phyloP scores from a whole-genome alignment of 805 yeast species.

The Yarrowia divulgata region DNA sequence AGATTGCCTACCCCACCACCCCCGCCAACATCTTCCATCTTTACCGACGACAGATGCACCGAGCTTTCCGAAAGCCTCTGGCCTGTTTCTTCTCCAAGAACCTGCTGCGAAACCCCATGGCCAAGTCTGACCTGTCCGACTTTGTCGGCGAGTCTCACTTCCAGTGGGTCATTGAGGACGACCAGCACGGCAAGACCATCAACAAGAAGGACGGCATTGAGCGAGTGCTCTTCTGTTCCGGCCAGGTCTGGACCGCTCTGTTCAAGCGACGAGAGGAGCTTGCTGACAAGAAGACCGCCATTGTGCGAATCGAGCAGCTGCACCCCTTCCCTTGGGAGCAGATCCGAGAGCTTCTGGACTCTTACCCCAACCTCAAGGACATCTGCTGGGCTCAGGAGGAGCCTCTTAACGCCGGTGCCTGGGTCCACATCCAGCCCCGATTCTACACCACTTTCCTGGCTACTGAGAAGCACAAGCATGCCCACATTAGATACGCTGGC shows the following conservation, averaged over 20 bases:
- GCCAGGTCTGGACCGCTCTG: constrained; percentile 94
- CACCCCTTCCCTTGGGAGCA: constrained; percentile 99
- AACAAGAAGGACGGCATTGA: constrained; percentile 82
- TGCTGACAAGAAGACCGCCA: constrained; percentile 82
- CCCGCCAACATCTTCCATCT: constrained; percentile 97
- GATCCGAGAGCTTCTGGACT: constrained; percentile 79
- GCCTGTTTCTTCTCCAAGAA: constrained; percentile 88
- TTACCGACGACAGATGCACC: constrained; percentile 98
- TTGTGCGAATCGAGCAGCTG: constrained; percentile 88
- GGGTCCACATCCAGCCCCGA: constrained; percentile 84
- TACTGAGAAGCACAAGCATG: constrained; percentile 69
- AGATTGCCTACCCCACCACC: constrained; percentile 96
- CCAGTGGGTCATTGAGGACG: constrained; percentile 96
- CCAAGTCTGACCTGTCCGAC: constrained; percentile 82
- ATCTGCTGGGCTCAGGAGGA: constrained; percentile 98
- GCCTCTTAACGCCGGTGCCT: constrained; percentile 96
- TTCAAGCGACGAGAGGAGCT: constrained; percentile 84
- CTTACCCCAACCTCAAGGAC: constrained; percentile 84
- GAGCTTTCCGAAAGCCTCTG: constrained; percentile 92
- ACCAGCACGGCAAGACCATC: constrained; percentile 79
- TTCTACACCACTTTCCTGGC: constrained; percentile 75
- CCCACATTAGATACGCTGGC: constrained; percentile 83
- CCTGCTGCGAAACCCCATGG: constrained; percentile 95
- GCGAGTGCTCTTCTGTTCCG: constrained; percentile 82
- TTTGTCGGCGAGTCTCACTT: constrained; percentile 91